phyloP scores from a whole-genome alignment of 495 filamentous ascomycete species.

The Podospora pseudopauciseta region DNA sequence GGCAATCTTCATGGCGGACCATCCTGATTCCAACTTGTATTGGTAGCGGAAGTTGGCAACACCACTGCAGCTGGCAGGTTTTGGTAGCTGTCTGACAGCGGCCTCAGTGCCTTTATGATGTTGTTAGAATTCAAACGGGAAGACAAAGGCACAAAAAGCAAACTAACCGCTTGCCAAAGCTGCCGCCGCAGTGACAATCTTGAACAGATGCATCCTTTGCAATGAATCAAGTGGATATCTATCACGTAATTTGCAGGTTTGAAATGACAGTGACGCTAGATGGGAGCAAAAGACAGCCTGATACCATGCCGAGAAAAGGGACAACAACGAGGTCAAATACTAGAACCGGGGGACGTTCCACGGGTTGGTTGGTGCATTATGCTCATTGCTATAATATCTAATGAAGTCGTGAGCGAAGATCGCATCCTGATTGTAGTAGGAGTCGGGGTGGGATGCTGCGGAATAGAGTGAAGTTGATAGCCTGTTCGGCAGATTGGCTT shows the following conservation, averaged over 20 bases:
- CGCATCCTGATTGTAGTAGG: background rate
- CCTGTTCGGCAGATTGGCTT: constrained; percentile 28
- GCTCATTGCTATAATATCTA: background rate
- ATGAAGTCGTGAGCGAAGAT: background rate
- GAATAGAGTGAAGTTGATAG: constrained; percentile 24
- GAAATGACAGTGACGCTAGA: background rate
- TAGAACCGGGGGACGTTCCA: constrained; percentile 6
- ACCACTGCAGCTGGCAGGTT: constrained; percentile 35
- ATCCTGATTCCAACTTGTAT: constrained; percentile 52
- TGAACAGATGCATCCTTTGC: constrained; percentile 29
- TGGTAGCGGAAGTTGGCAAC: constrained; percentile 31
- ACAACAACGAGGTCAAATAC: background rate
- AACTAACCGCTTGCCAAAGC: constrained; percentile 30
- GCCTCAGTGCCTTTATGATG: constrained; percentile 17
- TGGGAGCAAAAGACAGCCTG: background rate
- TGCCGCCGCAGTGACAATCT: constrained; percentile 14
- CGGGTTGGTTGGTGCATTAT: constrained; percentile 4
- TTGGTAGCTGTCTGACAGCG: constrained; percentile 24
- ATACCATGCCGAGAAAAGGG: background rate
- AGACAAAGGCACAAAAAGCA: too few relatives aligned
- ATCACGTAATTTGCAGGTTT: background rate
- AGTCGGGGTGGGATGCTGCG: background rate
- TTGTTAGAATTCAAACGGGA: background rate
- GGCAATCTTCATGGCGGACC: constrained; percentile 53
- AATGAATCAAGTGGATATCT: background rate